Conservation (phyloP, 345 rosid species). For the Eucalyptus polyanthemos region DNA sequence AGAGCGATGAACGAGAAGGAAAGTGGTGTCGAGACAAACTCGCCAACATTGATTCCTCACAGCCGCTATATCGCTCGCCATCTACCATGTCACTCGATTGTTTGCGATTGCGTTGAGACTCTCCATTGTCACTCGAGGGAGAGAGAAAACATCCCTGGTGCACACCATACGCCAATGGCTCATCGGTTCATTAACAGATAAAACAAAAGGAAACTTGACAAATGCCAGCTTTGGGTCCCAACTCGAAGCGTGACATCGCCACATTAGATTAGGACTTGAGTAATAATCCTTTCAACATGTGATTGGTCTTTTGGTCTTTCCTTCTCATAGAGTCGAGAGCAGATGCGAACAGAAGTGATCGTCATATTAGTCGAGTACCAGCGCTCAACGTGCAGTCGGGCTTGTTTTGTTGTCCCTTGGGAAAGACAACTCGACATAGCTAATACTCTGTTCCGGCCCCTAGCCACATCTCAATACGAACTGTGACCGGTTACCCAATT, state of each 20-base stretch:
- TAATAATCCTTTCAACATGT: neutral
- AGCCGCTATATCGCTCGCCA: neutral
- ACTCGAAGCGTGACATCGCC: neutral
- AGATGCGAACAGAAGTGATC: neutral
- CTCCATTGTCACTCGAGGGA: neutral
- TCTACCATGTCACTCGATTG: neutral
- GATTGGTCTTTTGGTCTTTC: neutral
- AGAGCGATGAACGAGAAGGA: neutral
- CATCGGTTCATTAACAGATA: neutral
- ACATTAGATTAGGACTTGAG: neutral
- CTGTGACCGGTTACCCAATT: fast-evolving
- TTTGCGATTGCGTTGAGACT: neutral
- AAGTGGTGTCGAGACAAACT: neutral
- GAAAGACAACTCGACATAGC: neutral
- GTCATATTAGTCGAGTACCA: neutral
- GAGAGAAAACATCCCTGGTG: neutral
- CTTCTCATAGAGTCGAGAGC: neutral
- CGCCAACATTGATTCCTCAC: neutral
- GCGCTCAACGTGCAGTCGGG: neutral
- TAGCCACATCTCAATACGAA: neutral
- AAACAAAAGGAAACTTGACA: neutral
- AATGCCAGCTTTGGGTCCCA: neutral
- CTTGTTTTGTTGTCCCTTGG: neutral
- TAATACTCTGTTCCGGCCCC: neutral
- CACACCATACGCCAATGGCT: neutral